phyloP scores from a whole-genome alignment of 2,329 filamentous ascomycete genomes.

The Xylaria sp. region DNA sequence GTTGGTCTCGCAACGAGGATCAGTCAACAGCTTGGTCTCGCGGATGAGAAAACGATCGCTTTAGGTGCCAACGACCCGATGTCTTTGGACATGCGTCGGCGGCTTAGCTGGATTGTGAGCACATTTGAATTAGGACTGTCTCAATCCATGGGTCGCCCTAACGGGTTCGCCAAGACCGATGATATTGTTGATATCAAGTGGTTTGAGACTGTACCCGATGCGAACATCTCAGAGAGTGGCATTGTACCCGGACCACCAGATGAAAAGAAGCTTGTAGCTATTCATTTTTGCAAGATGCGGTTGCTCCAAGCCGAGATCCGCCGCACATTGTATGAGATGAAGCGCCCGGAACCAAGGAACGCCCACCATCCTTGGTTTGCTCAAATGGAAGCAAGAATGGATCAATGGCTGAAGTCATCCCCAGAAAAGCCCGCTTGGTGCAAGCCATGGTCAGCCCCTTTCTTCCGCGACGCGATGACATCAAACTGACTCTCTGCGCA shows the following conservation, averaged over 20 bases:
- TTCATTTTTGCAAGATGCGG: constrained; percentile 94
- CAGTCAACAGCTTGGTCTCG: constrained; percentile 85
- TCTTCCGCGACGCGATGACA: background rate
- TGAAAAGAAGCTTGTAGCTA: constrained; percentile 84
- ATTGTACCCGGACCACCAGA: constrained; percentile 74
- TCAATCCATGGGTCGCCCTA: constrained; percentile 85
- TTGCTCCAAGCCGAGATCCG: constrained; percentile 87
- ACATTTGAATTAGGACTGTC: constrained; percentile 90
- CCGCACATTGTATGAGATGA: constrained; percentile 83
- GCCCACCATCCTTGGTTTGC: constrained; percentile 88
- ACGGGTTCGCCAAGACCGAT: constrained; percentile 79
- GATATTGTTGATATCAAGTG: constrained; percentile 87
- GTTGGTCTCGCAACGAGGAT: constrained; percentile 86
- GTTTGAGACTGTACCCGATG: constrained; percentile 81
- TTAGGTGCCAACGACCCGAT: constrained; percentile 69
- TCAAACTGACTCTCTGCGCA: constrained; percentile 37
- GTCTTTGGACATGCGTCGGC: constrained; percentile 85
- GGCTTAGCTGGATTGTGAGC: constrained; percentile 85
- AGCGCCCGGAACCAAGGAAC: constrained; percentile 74
- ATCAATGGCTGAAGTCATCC: constrained; percentile 77
- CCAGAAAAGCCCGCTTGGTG: constrained; percentile 75
- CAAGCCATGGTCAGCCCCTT: constrained; percentile 73
- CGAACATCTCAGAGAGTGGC: constrained; percentile 78
- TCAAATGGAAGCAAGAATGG: constrained; percentile 77
- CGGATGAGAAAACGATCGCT: constrained; percentile 86